phyloP scores from a whole-genome alignment of 2,329 filamentous ascomycete species.

The Grosmannia clavigera region DNA sequence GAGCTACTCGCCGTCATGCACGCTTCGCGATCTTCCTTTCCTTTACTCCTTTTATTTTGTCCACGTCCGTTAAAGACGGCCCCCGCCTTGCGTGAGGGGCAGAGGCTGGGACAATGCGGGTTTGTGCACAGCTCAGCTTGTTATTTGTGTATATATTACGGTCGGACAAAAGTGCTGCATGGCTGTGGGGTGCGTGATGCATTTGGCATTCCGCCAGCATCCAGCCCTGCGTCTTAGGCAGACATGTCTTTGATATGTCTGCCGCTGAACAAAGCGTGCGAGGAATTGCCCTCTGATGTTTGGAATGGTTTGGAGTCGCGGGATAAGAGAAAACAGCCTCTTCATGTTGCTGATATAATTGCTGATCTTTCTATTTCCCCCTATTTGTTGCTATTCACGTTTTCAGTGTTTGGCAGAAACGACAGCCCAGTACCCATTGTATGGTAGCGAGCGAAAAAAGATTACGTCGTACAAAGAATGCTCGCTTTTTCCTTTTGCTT shows the following conservation, averaged over 20 bases:
- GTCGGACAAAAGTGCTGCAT: not conserved
- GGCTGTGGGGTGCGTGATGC: not conserved
- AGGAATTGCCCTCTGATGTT: not conserved
- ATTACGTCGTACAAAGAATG: not conserved
- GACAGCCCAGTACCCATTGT: slow-evolving; percentile 1
- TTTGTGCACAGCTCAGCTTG: not conserved
- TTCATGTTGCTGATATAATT: not conserved
- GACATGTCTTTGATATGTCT: not conserved
- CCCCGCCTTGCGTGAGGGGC: not conserved
- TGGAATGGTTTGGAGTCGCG: not conserved
- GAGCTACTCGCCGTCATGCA: slow-evolving; percentile 8
- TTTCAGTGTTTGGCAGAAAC: not conserved
- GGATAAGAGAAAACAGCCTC: not conserved
- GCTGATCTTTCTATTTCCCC: not conserved
- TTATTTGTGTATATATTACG: not conserved
- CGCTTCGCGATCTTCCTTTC: not conserved
- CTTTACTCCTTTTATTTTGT: not conserved
- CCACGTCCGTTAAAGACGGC: not conserved
- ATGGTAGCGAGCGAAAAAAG: slow-evolving; percentile 1
- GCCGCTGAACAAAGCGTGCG: not conserved
- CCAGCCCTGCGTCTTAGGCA: not conserved
- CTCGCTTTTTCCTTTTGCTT: not conserved
- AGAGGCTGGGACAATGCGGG: not conserved
- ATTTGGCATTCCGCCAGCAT: not conserved
- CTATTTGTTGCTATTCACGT: not conserved